Evolutionary conservation across 106 monocot species (phyloP), one percentile per base, ranked within the genome.

Genomic region (Dendrobium nobile): DNA sequence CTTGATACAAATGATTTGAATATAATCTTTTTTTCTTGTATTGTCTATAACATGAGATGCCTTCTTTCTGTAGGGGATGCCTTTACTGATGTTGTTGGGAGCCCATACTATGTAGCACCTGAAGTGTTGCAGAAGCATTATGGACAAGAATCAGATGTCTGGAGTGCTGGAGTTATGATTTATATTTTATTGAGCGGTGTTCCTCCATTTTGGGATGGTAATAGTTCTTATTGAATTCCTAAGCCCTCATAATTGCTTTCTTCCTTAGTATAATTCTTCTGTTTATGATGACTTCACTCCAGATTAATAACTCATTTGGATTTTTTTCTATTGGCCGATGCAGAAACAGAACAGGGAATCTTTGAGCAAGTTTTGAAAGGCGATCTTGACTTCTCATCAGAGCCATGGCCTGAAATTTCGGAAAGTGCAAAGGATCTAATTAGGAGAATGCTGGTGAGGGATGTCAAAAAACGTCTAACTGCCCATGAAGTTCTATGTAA

Each of bases 131-230:
- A 64, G 68, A 90, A 90, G 75, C 67, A 78, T 58, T 90, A 90
- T 82, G 90, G 90, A 31, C 87, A 80, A 24, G 90, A 87, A 77
- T 80, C 79, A n/a, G 90, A 90, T 79, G 87, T 90, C 33, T 90
- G 90, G 90, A 90, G 90, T 80, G 90, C 85, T 83, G 90, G 90
- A 65, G 87, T 90, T 47, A 90, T 90, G 7, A 87, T 90, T 72
- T 90, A 90, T 78, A 90, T 90, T 20, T 78, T 90, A 59, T 67
- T 90, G 19, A 85, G 90, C 76, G 90, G 90, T 54, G 85, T 90
- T 13, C 90, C 90, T 82, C 90, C 90, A 76, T 90, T 90, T 64
- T 90, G 90, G 90, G 87, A 85, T 85, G 90, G 89, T 88, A 65
- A 81, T 20, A 47, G 18, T 15, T 33, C 37, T 67, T 72, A 64